These are phyloP conservation scores for Fraxinus xanthoxyloides DNA, from an alignment of 305 asterid genomes.

Conservation along the genomic window DNA sequence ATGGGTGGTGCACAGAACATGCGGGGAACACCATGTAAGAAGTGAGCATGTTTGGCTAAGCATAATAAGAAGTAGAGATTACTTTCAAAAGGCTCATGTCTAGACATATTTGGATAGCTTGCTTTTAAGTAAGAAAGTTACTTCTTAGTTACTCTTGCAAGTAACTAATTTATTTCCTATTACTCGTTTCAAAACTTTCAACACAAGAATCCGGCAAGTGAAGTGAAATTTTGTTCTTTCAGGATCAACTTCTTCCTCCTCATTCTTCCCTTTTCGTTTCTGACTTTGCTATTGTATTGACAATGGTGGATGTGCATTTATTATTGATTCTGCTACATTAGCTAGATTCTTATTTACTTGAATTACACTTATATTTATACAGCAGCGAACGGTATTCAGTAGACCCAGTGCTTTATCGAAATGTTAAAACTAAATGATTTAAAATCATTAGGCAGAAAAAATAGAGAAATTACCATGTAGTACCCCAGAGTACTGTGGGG, in stretches of 20 bases:
- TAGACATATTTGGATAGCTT: background rate
- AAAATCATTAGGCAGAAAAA: background rate
- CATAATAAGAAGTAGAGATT: background rate
- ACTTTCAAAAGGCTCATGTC: background rate
- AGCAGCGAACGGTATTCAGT: background rate
- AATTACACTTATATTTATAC: background rate
- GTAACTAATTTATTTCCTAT: background rate
- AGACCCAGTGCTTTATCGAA: background rate
- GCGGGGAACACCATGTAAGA: background rate
- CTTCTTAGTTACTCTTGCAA: background rate
- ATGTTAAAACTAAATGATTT: background rate
- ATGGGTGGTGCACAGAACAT: background rate
- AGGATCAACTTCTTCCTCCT: background rate
- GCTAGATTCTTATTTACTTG: background rate
- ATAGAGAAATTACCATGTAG: conserved; percentile 64
- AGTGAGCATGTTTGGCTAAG: background rate
- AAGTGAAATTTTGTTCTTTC: background rate
- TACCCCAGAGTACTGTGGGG: conserved; percentile 94
- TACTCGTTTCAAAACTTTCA: background rate
- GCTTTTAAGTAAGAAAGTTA: background rate
- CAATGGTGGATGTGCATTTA: background rate
- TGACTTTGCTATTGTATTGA: background rate
- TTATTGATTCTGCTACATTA: background rate
- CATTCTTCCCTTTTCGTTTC: background rate
- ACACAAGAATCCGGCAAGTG: background rate